A percentile compares a stretch with the other conserved stretches of the same genome.
These are phyloP conservation scores for Zygoascus meyerae DNA, from an alignment of 1,139 yeast genomes.

Conservation along the genomic window DNA sequence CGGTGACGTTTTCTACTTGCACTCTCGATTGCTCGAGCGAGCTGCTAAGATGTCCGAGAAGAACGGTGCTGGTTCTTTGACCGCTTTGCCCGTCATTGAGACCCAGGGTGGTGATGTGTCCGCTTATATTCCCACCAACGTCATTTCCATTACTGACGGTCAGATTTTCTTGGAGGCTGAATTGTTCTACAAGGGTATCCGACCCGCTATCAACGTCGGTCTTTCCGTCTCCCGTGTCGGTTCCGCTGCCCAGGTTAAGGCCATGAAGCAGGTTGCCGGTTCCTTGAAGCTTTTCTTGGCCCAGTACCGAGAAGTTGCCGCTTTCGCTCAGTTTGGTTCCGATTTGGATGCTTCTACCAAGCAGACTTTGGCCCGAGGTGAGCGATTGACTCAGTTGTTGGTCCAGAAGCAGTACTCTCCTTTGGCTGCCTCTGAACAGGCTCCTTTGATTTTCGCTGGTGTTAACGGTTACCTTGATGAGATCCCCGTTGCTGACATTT, in stretches of 20 bases:
- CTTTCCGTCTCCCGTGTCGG: conserved; percentile 99
- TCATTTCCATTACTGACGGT: conserved; percentile 95
- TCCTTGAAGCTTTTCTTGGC: conserved; percentile 99
- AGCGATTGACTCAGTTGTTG: conserved; percentile 98
- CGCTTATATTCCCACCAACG: conserved; percentile 96
- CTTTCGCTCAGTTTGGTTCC: conserved; percentile 99
- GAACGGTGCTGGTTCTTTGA: conserved; percentile 89
- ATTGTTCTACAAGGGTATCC: conserved; percentile 99
- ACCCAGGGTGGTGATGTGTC: conserved; percentile 99
- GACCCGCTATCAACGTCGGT: conserved; percentile 99
- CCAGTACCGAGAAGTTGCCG: conserved; percentile 99
- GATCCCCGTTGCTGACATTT: conserved; percentile 79
- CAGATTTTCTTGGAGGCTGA: conserved; percentile 99
- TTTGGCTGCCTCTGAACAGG: conserved; percentile 98
- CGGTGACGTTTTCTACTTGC: conserved; percentile 95
- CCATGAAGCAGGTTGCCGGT: conserved; percentile 99
- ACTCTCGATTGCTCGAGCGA: conserved; percentile 93
- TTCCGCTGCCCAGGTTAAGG: conserved; percentile 99
- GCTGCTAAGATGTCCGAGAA: conserved; percentile 94
- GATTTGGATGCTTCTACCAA: conserved; percentile 99
- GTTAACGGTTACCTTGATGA: conserved; percentile 98
- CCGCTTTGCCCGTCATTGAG: conserved; percentile 94
- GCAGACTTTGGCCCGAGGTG: conserved; percentile 99
- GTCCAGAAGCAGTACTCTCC: conserved; percentile 98
- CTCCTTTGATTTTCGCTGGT: conserved; percentile 94